Evolutionary conservation across 1,284 basidiomycete genomes (phyloP), one percentile per base, ranked within the genome.

Genomic region (Papiliotrema terrestris): DNA sequence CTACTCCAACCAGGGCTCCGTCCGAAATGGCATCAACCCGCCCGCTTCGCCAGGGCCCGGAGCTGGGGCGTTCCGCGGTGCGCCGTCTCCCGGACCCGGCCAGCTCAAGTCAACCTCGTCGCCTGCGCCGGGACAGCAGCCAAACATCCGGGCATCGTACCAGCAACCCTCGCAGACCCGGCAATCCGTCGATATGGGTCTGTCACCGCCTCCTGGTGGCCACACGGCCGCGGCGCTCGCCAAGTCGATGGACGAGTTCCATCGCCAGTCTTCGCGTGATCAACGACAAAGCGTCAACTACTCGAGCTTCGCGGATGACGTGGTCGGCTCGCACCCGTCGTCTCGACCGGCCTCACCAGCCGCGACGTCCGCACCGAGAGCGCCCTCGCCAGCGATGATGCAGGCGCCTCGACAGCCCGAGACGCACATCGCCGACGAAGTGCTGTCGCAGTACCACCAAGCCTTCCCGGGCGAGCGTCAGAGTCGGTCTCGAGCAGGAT

Each of bases 381-480:
- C 67, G 0, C 76, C 77, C 0, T 69, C 69, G 14, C 69, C 76
- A 1, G 86, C 83, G 2, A 84, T 93, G 72, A 91, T 91, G 84
- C 79, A 82, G 74, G 83, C 83, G 0, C 83, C 89, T 0, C 69
- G 78, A 0, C 79, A 82, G 41, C 73, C 80, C 0, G 60, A 79
- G 2, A 72, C 79, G 2, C 80, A 86, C 9, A 80, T 83, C 8
- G 80, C 84, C 5, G 87, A 89, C 63, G 83, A 86, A n/a, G 86
- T 93, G 2, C 73, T 93, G 9, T 80, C 79, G 4, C 82, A 85
- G 60, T 96, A 96, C 67, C 83, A 86, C 17, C 91, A 93, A 67
- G 85, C 87, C 0, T 83, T 97, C 73, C 93, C 92, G 1, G 91
- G 90, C 2, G 93, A 97, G 74, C 80, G 86, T 22, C 50, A 57